Conservation (phyloP, 768 basidiomycete species). For the Lentinus brumalis region DNA sequence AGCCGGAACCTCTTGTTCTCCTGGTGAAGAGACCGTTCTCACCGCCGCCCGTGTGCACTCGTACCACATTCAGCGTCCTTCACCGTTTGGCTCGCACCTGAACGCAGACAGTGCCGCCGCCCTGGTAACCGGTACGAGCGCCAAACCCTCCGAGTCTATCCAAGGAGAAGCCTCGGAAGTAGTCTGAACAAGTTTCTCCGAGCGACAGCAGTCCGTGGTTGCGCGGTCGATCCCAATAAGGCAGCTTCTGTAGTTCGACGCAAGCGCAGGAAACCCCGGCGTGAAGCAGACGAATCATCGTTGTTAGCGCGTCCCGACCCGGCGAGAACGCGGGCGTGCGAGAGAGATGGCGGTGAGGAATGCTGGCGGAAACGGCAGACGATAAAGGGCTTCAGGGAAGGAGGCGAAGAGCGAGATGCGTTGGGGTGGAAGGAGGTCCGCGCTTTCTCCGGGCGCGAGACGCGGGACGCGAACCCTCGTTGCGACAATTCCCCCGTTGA, state of each 20-base stretch:
- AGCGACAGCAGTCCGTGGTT: background rate
- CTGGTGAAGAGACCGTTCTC: too few relatives aligned
- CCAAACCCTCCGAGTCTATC: background rate
- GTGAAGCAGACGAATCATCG: background rate
- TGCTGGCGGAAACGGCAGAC: background rate
- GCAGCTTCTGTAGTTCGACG: conserved; percentile 11
- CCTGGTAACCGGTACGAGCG: too few relatives aligned
- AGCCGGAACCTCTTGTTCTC: too few relatives aligned
- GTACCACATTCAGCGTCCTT: background rate
- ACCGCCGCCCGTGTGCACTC: too few relatives aligned
- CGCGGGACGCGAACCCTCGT: background rate
- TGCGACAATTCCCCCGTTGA: background rate
- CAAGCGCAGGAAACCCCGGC: background rate
- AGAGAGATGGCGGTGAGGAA: background rate
- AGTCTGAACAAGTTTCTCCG: conserved; percentile 3
- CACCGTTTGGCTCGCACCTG: too few relatives aligned
- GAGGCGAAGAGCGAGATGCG: background rate
- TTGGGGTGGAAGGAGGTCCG: background rate
- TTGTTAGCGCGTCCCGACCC: background rate
- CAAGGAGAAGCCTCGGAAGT: conserved; percentile 10
- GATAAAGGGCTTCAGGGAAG: background rate
- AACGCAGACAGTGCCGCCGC: background rate
- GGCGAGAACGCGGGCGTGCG: background rate
- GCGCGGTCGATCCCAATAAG: conserved; percentile 1
- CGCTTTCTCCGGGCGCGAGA: conserved; percentile 4